Base-by-base conservation (phyloP, 371 early-diverging fungal species). In the Actinomortierella wolfii region DNA sequence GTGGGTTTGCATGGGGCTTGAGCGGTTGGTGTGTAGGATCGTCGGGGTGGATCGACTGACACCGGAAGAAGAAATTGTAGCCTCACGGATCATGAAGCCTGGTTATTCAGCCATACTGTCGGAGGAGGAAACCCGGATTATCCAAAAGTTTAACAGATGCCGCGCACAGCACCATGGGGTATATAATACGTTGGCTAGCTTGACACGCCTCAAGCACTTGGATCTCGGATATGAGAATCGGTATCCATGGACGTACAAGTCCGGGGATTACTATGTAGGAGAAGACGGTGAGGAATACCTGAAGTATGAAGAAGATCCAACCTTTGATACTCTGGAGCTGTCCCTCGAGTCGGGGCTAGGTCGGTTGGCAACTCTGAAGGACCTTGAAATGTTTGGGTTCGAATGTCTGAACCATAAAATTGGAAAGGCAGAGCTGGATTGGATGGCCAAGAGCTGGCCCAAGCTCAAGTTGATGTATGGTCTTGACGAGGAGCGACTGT, bases 401-500 rank as follows among this genome's bases (percentile, higher is more conserved):
- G 57, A 57, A 24, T 23, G 49, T n/a, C 14, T 48, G 2, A 34
- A 57, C 26, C 57, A 57, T 11, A 2, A 11, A n/a, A 41, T 57
- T 40, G 48, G 57, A 3, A 13, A 17, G 4, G 40, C 21, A 3
- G 57, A 49, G 41, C 18, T 57, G 25, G 49, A 48, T 8, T 57
- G 57, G 57, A 57, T 57, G 57, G 57, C 41, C 21, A 48, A 57
- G 41, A 48, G 24, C 17, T 57, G 49, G 57, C 49, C 57, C 14
- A 56, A 34, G 48, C 23, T 56, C 23, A 56, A 18, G 47, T n/a
- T 48, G 57, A 56, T 56, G 57, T 57, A 57, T 25, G 57, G 57
- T n/a, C 41, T 57, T 1, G 49, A 34, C 49, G n/a, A 15, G 48
- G 57, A 49, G 4, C 47, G 25, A 13, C 11, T 57, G 20, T 13